Evolutionary conservation across 306 rosid genomes (phyloP), one percentile per base, ranked within the genome.

Genomic region (Vigna unguiculata): DNA sequence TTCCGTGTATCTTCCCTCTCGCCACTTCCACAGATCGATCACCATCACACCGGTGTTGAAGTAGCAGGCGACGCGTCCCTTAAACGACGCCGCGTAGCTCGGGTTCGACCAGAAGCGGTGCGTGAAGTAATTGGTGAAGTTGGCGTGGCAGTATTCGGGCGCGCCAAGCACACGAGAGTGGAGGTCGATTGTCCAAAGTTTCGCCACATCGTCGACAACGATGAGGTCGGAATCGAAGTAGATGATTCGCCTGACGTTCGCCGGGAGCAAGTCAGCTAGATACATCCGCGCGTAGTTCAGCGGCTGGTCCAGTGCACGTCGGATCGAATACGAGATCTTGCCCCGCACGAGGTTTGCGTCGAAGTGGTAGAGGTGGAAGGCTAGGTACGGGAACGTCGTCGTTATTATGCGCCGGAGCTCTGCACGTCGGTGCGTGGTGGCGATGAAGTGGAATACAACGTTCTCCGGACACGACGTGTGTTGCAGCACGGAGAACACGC

Each of bases 31-130:
- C 40, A 93, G 69, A 81, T 93, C 97, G 60, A 93, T 93, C 64
- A 93, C 98, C 98, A 93, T 93, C 17, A 93, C 98, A 2, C 98
- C 98, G 0, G 97, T 93, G 89, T 93, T 93, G 87, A 93, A 93
- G 43, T 93, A 93, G 53, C 96, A 93, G 6, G 97, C 82, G 4
- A 11, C 81, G 34, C 92, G 86, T 4, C 91, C 87, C 40, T 71
- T 48, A 62, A 93, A 79, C 83, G 86, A 80, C 80, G 89, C 82
- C 80, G 93, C 83, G 25, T 86, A 79, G 2, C 1, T 25, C 59
- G 88, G 81, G 61, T 86, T 86, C 3, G 89, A 83, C 98, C 97
- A 93, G 84, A 93, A 93, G 17, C 76, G 70, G 6, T 78, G 49
- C 19, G 98, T 93, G 87, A 93, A 93, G 87, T 91, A 93, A 84